These are phyloP conservation scores for Apiospora pterosperma DNA, from an alignment of 2,329 filamentous ascomycete species.

Conservation along the genomic window DNA sequence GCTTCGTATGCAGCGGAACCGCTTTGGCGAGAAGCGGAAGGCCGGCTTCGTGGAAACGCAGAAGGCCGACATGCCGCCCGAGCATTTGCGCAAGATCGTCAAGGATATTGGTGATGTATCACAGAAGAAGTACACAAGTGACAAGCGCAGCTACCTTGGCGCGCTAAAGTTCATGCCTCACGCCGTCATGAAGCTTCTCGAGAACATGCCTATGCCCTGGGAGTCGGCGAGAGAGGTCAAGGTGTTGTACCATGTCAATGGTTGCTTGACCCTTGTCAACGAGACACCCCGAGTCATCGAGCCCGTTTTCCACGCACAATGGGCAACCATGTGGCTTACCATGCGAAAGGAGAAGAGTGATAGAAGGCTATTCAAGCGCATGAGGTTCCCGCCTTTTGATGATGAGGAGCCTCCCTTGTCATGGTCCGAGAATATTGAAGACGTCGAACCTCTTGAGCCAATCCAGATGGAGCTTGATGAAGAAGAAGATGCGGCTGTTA, in stretches of 20 bases:
- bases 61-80: conserved; percentile 97
- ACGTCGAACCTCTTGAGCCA: conserved; percentile 93
- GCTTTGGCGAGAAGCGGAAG: conserved; percentile 96
- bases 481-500: conserved; percentile 83
- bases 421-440: conserved; percentile 98
- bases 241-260: conserved; percentile 97
- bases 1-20: conserved; percentile 84
- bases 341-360: conserved; percentile 99
- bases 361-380: conserved; percentile 92
- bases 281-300: conserved; percentile 96
- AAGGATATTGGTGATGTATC: conserved; percentile 98
- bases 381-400: conserved; percentile 98
- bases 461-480: conserved; percentile 99
- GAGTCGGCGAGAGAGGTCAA: conserved; percentile 95
- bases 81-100: conserved; percentile 97
- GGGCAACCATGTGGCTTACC: conserved; percentile 98
- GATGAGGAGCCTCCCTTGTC: conserved; percentile 97
- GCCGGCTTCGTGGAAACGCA: conserved; percentile 96
- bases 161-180: conserved; percentile 99
- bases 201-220: conserved; percentile 99
- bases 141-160: conserved; percentile 96
- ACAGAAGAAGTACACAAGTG: conserved; percentile 98
- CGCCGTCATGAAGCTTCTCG: conserved; percentile 90
- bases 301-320: conserved; percentile 95
- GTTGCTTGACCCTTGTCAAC: conserved; percentile 94